phyloP scores from a whole-genome alignment of 2,329 filamentous ascomycete species.

The Fusarium buxicola region DNA sequence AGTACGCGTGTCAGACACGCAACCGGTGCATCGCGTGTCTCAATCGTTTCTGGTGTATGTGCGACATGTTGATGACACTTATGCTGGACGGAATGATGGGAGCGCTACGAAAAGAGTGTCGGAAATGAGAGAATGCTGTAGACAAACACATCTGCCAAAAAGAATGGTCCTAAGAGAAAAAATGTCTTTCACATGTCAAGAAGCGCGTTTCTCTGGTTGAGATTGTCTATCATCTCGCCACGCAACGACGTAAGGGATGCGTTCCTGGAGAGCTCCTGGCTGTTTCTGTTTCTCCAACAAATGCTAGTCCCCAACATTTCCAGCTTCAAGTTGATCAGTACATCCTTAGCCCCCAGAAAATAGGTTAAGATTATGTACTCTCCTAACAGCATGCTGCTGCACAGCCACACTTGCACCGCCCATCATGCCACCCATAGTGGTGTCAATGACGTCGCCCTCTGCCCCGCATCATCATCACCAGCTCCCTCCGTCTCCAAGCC shows the following conservation, averaged over 20 bases:
- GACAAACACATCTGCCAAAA: constrained; percentile 16
- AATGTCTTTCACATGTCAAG: constrained; percentile 36
- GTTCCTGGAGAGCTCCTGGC: constrained; percentile 31
- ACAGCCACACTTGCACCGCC: constrained; percentile 39
- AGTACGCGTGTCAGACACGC: constrained; percentile 32
- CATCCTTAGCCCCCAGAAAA: background rate
- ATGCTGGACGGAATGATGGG: background rate
- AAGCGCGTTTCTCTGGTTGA: constrained; percentile 25
- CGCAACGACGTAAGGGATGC: constrained; percentile 31
- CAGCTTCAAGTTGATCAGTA: constrained; percentile 16
- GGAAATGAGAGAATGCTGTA: constrained; percentile 9
- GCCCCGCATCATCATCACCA: constrained; percentile 42
- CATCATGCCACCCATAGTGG: constrained; percentile 37
- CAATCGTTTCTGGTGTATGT: constrained; percentile 9
- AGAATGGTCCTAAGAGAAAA: constrained; percentile 1
- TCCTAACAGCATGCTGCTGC: constrained; percentile 11
- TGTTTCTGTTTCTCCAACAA: constrained; percentile 23
- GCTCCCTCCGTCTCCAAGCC: constrained; percentile 34
- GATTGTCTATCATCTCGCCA: constrained; percentile 37
- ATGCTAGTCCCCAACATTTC: constrained; percentile 11
- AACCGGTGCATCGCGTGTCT: constrained; percentile 17
- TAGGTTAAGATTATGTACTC: constrained; percentile 9
- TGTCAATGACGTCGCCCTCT: constrained; percentile 47
- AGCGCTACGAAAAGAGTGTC: constrained; percentile 5
- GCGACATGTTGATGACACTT: constrained; percentile 11